A percentile compares a stretch with the other conserved stretches of the same genome.
These are phyloP conservation scores for Apiospora phragmitis DNA, from an alignment of 2,329 filamentous ascomycete genomes.

Conservation along the genomic window DNA sequence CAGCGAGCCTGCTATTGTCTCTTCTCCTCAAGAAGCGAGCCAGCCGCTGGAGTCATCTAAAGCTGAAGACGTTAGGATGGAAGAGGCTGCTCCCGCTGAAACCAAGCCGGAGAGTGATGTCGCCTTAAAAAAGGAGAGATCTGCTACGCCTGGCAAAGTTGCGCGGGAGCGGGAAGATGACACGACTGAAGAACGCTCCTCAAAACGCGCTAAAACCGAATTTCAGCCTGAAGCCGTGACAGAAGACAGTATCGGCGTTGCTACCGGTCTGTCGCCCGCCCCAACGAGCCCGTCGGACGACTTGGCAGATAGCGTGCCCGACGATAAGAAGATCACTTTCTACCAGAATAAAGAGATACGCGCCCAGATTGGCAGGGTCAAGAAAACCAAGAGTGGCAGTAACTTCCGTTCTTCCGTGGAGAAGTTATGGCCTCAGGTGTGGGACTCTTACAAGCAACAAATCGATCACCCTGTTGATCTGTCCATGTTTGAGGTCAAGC, in stretches of 20 bases:
- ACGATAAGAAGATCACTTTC: constrained; percentile 47
- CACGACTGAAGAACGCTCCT: constrained; percentile 61
- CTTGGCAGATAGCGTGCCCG: constrained; percentile 34
- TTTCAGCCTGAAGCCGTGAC: constrained; percentile 34
- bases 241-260: constrained; percentile 27
- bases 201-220: constrained; percentile 81
- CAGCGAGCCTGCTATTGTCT: constrained; percentile 23
- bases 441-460: constrained; percentile 68
- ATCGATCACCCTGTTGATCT: constrained; percentile 84
- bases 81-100: neutral
- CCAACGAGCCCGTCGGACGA: constrained; percentile 23
- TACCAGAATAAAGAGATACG: constrained; percentile 39
- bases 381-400: constrained; percentile 80
- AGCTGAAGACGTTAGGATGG: neutral
- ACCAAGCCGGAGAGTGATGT: constrained; percentile 23
- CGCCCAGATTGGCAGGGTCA: constrained; percentile 70
- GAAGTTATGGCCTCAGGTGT: constrained; percentile 72
- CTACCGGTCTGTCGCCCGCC: constrained; percentile 19
- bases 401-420: constrained; percentile 80
- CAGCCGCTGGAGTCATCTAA: constrained; percentile 33
- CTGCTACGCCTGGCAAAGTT: constrained; percentile 49
- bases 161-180: constrained; percentile 80
- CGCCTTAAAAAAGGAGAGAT: constrained; percentile 24
- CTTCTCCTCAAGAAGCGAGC: constrained; percentile 32
- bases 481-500: constrained; percentile 74